Evolutionary conservation across 768 basidiomycete genomes (phyloP), one percentile per base, ranked within the genome.

Genomic region (Rhizopogon vulgaris): DNA sequence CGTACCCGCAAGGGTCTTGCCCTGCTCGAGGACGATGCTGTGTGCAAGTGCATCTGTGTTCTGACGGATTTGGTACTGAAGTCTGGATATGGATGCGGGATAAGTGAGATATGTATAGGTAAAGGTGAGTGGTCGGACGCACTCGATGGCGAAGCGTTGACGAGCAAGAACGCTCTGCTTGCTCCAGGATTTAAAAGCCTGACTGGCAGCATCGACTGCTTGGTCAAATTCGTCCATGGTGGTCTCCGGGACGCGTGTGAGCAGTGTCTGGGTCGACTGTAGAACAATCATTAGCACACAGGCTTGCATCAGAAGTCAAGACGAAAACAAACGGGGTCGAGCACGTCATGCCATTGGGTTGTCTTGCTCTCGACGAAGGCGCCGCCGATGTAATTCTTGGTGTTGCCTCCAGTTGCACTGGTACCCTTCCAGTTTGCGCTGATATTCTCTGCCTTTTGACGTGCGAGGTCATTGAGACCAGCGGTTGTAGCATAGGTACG

Each of bases 21-120:
- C 95, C 70, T 98, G 95, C 66, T 97, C 94, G 18, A 97, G 71
- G 24, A 94, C 92, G 51, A 97, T 97, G 59, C 86, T 92, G 39
- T 75, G 77, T 1, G 94, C 94, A 50, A 99, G 78, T 46, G 85
- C 86, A 60, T 92, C 91, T 7, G 85, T 78, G 65, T 97, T 84
- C 65, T 90, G 75, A 41, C 94, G 85, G 52, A 99, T 82, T 27
- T 91, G 78, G 53, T 84, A 78, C 64, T 97, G 95, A 28, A 98
- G 78, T 59, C 94, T 97, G 40, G 22, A 5, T 7, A 17, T 12
- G n/a, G 3, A 49, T 42, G 49, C 51, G 25, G 32, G 51, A 36
- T 60, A 11, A 51, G 51, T 41, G 38, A 25, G 11, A 7, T 41
- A 34, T 17, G 48, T 34, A 22, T 49, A 41, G 55, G 15, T 38